Percentiles rank a stretch among this genome's conserved stretches.
These are phyloP conservation scores for Rhodomyrtus psidioides DNA, from an alignment of 441 rosid genomes.

Conservation along the genomic window DNA sequence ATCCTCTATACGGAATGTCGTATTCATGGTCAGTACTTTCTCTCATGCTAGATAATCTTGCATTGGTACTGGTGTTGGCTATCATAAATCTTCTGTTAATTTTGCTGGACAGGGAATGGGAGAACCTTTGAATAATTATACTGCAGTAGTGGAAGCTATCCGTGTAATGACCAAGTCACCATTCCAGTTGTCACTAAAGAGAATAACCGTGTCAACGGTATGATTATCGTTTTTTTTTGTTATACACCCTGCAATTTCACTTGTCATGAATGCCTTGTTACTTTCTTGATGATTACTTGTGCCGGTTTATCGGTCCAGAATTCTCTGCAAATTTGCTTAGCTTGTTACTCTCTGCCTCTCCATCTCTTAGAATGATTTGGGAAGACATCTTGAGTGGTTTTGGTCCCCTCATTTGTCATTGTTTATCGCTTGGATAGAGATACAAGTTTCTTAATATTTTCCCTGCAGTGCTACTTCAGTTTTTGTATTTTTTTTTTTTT, in stretches of 20 bases:
- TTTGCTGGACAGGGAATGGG: conserved; percentile 82
- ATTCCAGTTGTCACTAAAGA: conserved; percentile 78
- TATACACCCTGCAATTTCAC: neutral
- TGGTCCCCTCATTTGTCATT: neutral
- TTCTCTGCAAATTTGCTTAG: neutral
- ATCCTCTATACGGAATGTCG: conserved; percentile 76
- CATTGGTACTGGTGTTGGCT: neutral
- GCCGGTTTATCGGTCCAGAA: neutral
- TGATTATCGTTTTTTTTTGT: neutral
- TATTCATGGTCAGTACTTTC: conserved; percentile 63
- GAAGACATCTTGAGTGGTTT: neutral
- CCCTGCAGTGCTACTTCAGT: neutral
- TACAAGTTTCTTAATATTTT: neutral
- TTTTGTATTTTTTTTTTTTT: no score
- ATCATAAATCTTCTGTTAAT: conserved; percentile 1
- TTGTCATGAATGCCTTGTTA: neutral
- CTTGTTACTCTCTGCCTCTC: neutral
- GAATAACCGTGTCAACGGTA: conserved; percentile 92
- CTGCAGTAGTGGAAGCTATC: neutral
- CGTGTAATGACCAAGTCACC: conserved; percentile 68
- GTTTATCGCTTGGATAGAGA: neutral
- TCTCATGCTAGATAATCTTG: neutral
- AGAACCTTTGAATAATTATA: conserved; percentile 88
- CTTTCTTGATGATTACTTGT: neutral
- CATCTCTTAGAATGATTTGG: neutral